These are phyloP conservation scores for Pythium biforme DNA, from an alignment of 352 stramenopile genomes.

Conservation along the genomic window DNA sequence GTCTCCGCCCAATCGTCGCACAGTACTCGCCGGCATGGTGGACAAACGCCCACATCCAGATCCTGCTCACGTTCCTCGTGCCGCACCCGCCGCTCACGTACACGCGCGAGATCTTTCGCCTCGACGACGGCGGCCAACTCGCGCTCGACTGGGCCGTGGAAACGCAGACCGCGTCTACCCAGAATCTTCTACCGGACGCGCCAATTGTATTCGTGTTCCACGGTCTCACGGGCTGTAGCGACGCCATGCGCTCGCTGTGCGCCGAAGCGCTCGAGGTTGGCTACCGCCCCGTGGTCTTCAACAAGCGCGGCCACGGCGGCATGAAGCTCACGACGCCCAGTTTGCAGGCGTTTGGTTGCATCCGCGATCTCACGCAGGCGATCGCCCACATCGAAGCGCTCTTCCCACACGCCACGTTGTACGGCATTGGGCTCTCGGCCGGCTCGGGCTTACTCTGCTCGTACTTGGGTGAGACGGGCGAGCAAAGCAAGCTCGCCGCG, in stretches of 20 bases:
- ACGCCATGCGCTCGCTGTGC: slow-evolving; percentile 61
- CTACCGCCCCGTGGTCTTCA: slow-evolving; percentile 79
- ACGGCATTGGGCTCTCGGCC: slow-evolving; percentile 72
- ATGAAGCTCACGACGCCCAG: slow-evolving; percentile 57
- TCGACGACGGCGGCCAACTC: slow-evolving; percentile 59
- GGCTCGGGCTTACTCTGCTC: slow-evolving; percentile 68
- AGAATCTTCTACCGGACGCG: slow-evolving; percentile 23
- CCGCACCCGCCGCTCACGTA: slow-evolving; percentile 53
- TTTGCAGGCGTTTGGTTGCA: slow-evolving; percentile 72
- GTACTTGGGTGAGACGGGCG: slow-evolving; percentile 66
- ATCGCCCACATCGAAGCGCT: slow-evolving; percentile 47
- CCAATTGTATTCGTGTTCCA: slow-evolving; percentile 71
- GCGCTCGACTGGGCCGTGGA: slow-evolving; percentile 66
- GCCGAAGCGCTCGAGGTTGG: slow-evolving; percentile 54
- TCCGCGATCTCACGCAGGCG: slow-evolving; percentile 52
- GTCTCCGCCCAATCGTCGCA: slow-evolving; percentile 45
- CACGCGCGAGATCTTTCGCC: slow-evolving; percentile 47
- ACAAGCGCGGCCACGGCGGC: slow-evolving; percentile 76
- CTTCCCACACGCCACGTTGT: slow-evolving; percentile 52
- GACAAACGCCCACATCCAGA: slow-evolving; percentile 69
- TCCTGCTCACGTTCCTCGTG: slow-evolving; percentile 65
- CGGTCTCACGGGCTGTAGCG: slow-evolving; percentile 65
- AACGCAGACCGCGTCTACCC: slow-evolving; percentile 9
- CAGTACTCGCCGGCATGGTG: slow-evolving; percentile 67
- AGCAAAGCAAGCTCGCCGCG: slow-evolving; percentile 35